These are phyloP conservation scores for Penicillium sp. DNA, from an alignment of 2,329 filamentous ascomycete genomes.

Conservation along the genomic window DNA sequence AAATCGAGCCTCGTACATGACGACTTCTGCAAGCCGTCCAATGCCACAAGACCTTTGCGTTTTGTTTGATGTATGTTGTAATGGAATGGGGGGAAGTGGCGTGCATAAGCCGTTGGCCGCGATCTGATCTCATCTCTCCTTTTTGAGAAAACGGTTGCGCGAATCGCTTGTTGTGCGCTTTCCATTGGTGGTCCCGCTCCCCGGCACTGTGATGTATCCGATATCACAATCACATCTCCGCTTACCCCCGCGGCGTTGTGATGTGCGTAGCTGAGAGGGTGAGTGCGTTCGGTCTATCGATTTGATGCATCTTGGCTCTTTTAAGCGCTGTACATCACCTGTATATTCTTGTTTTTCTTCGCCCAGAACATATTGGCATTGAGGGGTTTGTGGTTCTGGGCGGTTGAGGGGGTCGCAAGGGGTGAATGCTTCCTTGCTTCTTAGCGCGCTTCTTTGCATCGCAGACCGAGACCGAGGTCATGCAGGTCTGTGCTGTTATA, in stretches of 20 bases:
- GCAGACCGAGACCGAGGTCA: background rate
- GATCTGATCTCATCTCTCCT: constrained; percentile 2
- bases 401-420: background rate
- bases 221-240: background rate
- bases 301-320: background rate
- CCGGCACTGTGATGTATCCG: background rate
- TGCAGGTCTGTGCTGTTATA: background rate
- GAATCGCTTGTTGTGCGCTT: background rate
- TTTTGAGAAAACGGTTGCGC: background rate
- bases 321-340: background rate
- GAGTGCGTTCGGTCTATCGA: constrained; percentile 1
- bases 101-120: constrained; percentile 4
- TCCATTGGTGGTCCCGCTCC: background rate
- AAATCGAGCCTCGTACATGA: background rate
- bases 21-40: background rate
- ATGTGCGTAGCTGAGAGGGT: background rate
- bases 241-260: background rate
- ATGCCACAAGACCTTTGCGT: background rate
- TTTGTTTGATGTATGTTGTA: background rate
- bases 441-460: constrained; percentile 1
- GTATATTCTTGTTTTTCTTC: background rate
- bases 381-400: background rate
- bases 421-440: constrained; percentile 1
- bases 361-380: background rate
- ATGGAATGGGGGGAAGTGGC: background rate